phyloP scores from a whole-genome alignment of 2,329 filamentous ascomycete genomes.

The Periglandula ipomoeae region DNA sequence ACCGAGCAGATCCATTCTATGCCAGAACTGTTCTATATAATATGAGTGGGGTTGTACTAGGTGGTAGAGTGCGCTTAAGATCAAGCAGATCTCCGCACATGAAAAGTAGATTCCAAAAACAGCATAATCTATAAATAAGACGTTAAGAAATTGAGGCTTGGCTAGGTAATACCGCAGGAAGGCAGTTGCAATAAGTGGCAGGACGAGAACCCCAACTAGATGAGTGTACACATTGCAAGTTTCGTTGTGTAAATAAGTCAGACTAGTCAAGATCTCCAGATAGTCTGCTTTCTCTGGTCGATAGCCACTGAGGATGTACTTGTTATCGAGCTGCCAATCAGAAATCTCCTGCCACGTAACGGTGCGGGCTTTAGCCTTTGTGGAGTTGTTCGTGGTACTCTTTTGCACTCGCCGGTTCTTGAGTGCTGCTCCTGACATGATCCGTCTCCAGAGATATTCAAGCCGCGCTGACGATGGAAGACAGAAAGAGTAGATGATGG shows the following conservation, averaged over 20 bases:
- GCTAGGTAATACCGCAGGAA: conserved; percentile 1
- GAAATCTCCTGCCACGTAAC: conserved; percentile 6
- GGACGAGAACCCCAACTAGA: conserved; percentile 8
- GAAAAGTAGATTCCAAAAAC: conserved; percentile 12
- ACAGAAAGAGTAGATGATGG: not conserved
- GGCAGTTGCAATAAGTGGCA: conserved; percentile 6
- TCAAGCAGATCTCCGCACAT: conserved; percentile 10
- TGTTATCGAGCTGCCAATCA: conserved; percentile 9
- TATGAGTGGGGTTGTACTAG: conserved; percentile 9
- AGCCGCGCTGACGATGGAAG: not conserved
- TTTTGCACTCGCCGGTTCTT: not conserved
- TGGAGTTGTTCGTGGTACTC: not conserved
- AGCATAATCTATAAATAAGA: conserved; percentile 6
- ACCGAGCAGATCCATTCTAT: conserved; percentile 13
- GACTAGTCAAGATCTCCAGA: conserved; percentile 5
- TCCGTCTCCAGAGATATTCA: not conserved
- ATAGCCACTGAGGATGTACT: conserved; percentile 11
- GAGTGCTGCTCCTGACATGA: not conserved
- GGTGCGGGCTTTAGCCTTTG: conserved; percentile 4
- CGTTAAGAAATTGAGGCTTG: conserved; percentile 5
- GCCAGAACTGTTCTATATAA: conserved; percentile 12
- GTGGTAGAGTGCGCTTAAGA: conserved; percentile 11
- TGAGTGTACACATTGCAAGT: conserved; percentile 11
- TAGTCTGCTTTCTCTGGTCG: conserved; percentile 8
- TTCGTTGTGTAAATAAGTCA: conserved; percentile 11